Evolutionary conservation across 2,329 filamentous ascomycete species (phyloP).

Genomic region (Cytospora chrysosperma): DNA sequence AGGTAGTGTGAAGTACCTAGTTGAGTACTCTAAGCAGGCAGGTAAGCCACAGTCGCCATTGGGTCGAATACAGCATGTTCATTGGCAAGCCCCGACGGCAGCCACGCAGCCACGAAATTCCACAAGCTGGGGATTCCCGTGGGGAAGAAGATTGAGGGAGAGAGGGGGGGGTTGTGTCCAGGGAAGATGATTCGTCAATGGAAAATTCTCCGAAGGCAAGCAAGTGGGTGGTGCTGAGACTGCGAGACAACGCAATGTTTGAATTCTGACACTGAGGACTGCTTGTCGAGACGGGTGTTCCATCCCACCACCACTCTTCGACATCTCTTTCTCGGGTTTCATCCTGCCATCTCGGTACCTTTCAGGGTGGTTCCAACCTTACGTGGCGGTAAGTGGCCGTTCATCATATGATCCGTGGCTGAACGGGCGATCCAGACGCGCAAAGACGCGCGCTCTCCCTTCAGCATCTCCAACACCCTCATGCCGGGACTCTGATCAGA

Average conservation of each 20-base stretch:
- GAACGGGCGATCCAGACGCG: not conserved
- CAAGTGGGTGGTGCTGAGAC: not conserved
- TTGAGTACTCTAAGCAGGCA: too few relatives aligned
- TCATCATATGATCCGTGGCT: not conserved
- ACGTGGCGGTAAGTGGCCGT: slow-evolving; percentile 10
- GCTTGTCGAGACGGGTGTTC: not conserved
- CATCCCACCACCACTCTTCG: not conserved
- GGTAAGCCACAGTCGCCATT: not conserved
- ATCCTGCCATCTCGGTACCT: not conserved
- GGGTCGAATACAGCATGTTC: not conserved
- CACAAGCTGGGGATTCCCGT: too few relatives aligned
- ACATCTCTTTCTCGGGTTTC: not conserved
- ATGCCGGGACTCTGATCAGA: not conserved
- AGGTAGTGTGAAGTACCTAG: too few relatives aligned
- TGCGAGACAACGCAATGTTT: not conserved
- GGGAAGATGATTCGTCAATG: slow-evolving; percentile 8
- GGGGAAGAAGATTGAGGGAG: too few relatives aligned
- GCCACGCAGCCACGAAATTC: too few relatives aligned
- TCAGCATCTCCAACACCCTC: not conserved
- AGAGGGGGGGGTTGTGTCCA: too few relatives aligned
- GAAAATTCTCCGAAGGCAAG: not conserved
- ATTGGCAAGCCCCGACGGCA: not conserved
- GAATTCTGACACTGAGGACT: not conserved
- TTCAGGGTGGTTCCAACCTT: not conserved
- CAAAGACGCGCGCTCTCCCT: not conserved